Conservation (phyloP, 2,329 filamentous ascomycete genomes). For the Botrytis porri region DNA sequence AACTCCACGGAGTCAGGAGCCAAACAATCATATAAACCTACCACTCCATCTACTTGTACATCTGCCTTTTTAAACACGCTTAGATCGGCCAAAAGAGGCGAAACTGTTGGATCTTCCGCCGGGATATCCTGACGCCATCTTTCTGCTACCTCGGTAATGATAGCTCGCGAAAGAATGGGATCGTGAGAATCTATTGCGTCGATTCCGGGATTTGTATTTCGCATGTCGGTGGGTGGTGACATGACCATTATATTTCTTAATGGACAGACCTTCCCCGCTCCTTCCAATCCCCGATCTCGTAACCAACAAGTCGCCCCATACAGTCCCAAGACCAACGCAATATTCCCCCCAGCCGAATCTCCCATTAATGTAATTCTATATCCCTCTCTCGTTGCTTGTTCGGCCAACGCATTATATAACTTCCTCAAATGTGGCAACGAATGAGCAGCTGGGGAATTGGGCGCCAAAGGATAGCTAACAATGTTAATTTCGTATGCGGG, state of each 20-base stretch:
- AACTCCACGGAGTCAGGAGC: slow-evolving; percentile 26
- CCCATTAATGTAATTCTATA: slow-evolving; percentile 10
- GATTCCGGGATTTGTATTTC: slow-evolving; percentile 27
- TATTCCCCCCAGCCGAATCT: slow-evolving; percentile 7
- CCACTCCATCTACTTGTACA: slow-evolving; percentile 30
- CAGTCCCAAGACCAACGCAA: neutral
- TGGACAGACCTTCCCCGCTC: slow-evolving; percentile 1
- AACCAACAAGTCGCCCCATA: neutral
- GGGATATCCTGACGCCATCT: slow-evolving; percentile 25
- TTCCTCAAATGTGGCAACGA: neutral
- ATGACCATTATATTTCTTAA: slow-evolving; percentile 26
- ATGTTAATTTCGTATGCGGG: neutral
- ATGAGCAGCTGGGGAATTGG: neutral
- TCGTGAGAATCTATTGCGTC: slow-evolving; percentile 22
- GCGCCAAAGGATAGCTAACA: neutral
- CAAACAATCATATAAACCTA: slow-evolving; percentile 25
- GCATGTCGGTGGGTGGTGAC: slow-evolving; percentile 25
- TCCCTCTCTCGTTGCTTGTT: neutral
- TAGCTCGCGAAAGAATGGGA: slow-evolving; percentile 23
- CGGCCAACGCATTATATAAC: neutral
- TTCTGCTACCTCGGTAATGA: slow-evolving; percentile 23
- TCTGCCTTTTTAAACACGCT: slow-evolving; percentile 20
- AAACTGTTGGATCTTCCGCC: slow-evolving; percentile 23
- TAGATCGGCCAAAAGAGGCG: slow-evolving; percentile 27
- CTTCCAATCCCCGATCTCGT: neutral